These are phyloP conservation scores for Apophysomyces trapeziformis DNA, from an alignment of 371 early-diverging fungal genomes.

Conservation along the genomic window DNA sequence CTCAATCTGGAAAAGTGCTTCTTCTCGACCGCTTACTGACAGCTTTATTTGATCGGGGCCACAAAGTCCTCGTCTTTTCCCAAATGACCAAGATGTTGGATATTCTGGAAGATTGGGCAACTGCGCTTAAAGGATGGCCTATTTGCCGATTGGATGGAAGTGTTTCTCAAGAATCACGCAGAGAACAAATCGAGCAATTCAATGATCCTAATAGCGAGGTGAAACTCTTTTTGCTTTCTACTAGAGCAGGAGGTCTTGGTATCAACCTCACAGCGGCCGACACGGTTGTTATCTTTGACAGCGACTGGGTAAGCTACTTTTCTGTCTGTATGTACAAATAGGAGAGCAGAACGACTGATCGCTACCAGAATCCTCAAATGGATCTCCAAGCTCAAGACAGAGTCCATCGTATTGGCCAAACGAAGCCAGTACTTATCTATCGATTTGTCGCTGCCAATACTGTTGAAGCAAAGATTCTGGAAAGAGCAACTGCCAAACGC, in stretches of 20 bases:
- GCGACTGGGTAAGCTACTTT: slow-evolving; percentile 78
- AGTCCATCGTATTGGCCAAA: slow-evolving; percentile 97
- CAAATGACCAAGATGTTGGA: slow-evolving; percentile 95
- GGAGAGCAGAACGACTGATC: neutral
- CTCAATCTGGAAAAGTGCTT: slow-evolving; percentile 85
- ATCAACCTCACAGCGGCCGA: slow-evolving; percentile 96
- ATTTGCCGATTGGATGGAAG: slow-evolving; percentile 95
- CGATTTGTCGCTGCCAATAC: slow-evolving; percentile 87
- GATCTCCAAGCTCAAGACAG: slow-evolving; percentile 98
- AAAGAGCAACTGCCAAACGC: slow-evolving; percentile 82
- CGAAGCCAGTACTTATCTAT: slow-evolving; percentile 89
- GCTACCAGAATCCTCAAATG: slow-evolving; percentile 89
- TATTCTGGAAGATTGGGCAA: slow-evolving; percentile 91
- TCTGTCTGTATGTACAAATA: no score
- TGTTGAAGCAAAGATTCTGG: slow-evolving; percentile 83
- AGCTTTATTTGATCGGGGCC: slow-evolving; percentile 75
- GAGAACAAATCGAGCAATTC: slow-evolving; percentile 74
- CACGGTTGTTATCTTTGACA: slow-evolving; percentile 92
- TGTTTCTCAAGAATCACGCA: slow-evolving; percentile 79
- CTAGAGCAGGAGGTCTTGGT: slow-evolving; percentile 96
- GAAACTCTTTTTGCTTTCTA: slow-evolving; percentile 94
- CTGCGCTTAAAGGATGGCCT: slow-evolving; percentile 73
- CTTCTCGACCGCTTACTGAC: slow-evolving; percentile 85
- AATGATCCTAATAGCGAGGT: slow-evolving; percentile 49
- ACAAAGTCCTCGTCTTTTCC: slow-evolving; percentile 92